phyloP scores from a whole-genome alignment of 2,329 filamentous ascomycete species.

The Penicillium aurantiogriseum region DNA sequence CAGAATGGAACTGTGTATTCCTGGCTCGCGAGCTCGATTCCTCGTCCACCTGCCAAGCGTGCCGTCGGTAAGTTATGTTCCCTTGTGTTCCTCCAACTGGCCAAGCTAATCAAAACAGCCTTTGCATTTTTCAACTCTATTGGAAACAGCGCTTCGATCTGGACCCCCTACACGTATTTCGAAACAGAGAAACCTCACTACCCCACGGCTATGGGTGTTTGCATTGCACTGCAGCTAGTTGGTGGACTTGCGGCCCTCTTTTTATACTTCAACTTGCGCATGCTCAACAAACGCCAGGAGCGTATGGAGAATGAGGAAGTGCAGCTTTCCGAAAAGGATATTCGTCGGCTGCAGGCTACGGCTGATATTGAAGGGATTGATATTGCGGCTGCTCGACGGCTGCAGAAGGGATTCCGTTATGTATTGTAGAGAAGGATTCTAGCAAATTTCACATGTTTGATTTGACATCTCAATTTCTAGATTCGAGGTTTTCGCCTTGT shows the following conservation, averaged over 20 bases:
- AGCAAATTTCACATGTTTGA: not conserved
- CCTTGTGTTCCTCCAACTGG: not conserved
- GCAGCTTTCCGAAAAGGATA: slow-evolving; percentile 48
- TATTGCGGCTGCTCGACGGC: slow-evolving; percentile 47
- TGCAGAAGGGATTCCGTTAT: slow-evolving; percentile 58
- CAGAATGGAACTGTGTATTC: slow-evolving; percentile 31
- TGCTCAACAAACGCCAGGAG: slow-evolving; percentile 52
- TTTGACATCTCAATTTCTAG: not conserved
- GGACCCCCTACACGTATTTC: slow-evolving; percentile 52
- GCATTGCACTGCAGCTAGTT: slow-evolving; percentile 42
- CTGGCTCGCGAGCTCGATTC: slow-evolving; percentile 52
- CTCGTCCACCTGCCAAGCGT: slow-evolving; percentile 55
- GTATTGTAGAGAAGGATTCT: slow-evolving; percentile 36
- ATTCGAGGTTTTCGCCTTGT: not conserved
- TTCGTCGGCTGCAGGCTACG: slow-evolving; percentile 49
- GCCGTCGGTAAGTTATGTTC: slow-evolving; percentile 38
- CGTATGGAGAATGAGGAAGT: slow-evolving; percentile 51
- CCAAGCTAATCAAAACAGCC: slow-evolving; percentile 26
- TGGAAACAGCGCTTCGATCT: slow-evolving; percentile 55
- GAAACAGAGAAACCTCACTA: slow-evolving; percentile 41
- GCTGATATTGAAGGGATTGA: slow-evolving; percentile 54
- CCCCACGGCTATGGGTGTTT: slow-evolving; percentile 43
- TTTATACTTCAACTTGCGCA: slow-evolving; percentile 41
- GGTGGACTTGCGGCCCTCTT: slow-evolving; percentile 36
- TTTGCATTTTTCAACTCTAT: slow-evolving; percentile 57